These are phyloP conservation scores for Herpetomonas tarakana DNA, from an alignment of 208 protist species.

Conservation along the genomic window DNA sequence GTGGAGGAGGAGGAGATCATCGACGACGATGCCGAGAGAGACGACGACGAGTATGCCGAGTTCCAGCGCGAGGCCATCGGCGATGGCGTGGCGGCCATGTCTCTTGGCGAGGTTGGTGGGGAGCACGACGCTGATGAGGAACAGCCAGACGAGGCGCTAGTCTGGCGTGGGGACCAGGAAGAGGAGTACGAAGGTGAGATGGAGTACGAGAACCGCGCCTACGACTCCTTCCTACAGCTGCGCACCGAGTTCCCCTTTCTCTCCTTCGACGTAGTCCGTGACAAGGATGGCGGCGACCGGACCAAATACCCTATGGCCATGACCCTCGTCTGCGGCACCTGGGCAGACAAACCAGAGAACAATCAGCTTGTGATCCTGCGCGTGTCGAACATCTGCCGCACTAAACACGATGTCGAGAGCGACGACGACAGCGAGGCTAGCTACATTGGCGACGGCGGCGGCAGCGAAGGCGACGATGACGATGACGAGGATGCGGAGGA, in stretches of 20 bases:
- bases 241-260: slow-evolving; percentile 88
- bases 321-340: slow-evolving; percentile 94
- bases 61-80: slow-evolving; percentile 56
- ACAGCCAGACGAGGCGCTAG: slow-evolving; percentile 17
- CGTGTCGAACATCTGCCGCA: slow-evolving; percentile 91
- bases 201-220: slow-evolving; percentile 85
- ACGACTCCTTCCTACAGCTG: slow-evolving; percentile 90
- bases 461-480: slow-evolving; percentile 45
- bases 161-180: slow-evolving; percentile 20
- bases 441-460: slow-evolving; percentile 81
- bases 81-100: slow-evolving; percentile 17
- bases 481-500: slow-evolving; percentile 82
- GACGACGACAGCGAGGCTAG: slow-evolving; percentile 88
- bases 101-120: slow-evolving; percentile 37
- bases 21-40: slow-evolving; percentile 54
- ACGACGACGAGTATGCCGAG: slow-evolving; percentile 83
- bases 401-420: slow-evolving; percentile 90
- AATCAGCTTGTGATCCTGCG: slow-evolving; percentile 96
- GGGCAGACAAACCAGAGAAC: slow-evolving; percentile 85
- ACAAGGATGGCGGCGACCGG: slow-evolving; percentile 52
- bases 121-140: slow-evolving; percentile 34
- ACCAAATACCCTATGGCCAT: slow-evolving; percentile 92
- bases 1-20: slow-evolving; percentile 60
- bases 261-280: slow-evolving; percentile 78
- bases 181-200: slow-evolving; percentile 38